phyloP scores from a whole-genome alignment of 345 rosid genomes.

The Toxicodendron radicans region DNA sequence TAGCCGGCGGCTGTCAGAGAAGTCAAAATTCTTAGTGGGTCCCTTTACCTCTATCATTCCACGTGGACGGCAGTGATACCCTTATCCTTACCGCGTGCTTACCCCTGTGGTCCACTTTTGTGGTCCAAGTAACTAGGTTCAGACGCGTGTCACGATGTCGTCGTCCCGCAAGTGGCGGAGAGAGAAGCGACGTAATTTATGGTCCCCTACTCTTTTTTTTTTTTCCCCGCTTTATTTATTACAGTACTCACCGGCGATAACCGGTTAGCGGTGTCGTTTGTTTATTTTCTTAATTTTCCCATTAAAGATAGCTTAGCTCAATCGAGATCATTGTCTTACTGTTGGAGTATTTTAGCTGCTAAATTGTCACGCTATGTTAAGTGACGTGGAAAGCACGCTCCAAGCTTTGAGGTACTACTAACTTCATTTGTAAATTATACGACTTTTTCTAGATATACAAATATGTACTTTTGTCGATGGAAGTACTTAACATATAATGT shows the following conservation, averaged over 20 bases:
- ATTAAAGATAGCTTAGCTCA: neutral
- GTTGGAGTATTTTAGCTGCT: conserved; percentile 1
- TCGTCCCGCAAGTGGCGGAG: conserved; percentile 52
- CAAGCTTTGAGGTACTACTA: conserved; percentile 32
- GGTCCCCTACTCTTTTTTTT: conserved; percentile 35
- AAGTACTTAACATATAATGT: neutral
- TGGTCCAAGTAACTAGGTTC: conserved; percentile 43
- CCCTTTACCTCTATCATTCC: conserved; percentile 34
- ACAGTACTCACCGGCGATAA: conserved; percentile 17
- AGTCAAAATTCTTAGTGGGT: conserved; percentile 59
- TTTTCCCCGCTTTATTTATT: neutral
- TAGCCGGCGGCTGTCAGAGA: conserved; percentile 92
- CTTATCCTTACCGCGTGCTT: conserved; percentile 43
- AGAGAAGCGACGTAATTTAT: conserved; percentile 39
- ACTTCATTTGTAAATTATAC: neutral
- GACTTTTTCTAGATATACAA: conserved; percentile 14
- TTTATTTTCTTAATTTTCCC: neutral
- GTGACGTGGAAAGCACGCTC: conserved; percentile 68
- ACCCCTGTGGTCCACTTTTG: conserved; percentile 37
- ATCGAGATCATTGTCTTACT: neutral
- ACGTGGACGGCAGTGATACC: conserved; percentile 51
- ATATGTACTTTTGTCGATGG: neutral
- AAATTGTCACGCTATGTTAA: conserved; percentile 22
- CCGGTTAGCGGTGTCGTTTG: conserved; percentile 16
- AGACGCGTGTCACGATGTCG: conserved; percentile 50